Evolutionary conservation across 495 filamentous ascomycete species (phyloP), one percentile per base, ranked within the genome.

Genomic region (Tetracladium marchalianum): DNA sequence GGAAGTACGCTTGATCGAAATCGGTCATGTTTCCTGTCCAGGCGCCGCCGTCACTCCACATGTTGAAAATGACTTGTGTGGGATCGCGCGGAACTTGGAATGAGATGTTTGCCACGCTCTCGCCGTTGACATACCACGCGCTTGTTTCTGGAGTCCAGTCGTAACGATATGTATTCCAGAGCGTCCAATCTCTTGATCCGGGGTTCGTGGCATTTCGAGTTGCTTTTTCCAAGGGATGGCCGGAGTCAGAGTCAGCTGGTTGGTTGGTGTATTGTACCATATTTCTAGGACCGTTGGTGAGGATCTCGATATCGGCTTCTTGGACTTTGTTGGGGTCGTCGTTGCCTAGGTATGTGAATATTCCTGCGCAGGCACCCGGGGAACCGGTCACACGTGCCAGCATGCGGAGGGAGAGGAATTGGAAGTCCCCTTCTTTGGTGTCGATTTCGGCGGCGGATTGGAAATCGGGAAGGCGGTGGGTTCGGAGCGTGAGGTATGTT

Each of bases 301-400:
- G 68, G 47, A 87, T 77, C 56, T 94, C 87, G 35, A 92, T 72
- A 55, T 92, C 87, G 0, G 80, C 77, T 62, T 90, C 84, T 53
- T 84, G 80, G 31, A 80, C 74, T 1, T 64, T 58, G 13, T 74
- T 64, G 13, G 71, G 63, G 11, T 60, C 46, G 18, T 51, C 45
- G 19, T 44, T 38, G 35, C 59, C 51, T 6, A 59, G 59, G 53
- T 81, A 82, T 16, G 84, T 86, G 62, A 89, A 87, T 48, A 85
- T 71, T 32, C 82, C 83, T 0, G 80, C 80, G 41, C 82, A 78
- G 24, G 80, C 82, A 39, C 83, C 81, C 0, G 62, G 59, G 0
- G 67, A 63, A 1, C 76, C 77, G 4, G 63, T 39, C 6, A 73
- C 74, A 22, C 75, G 67, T 7, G 72, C 71, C 15, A 73, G 68